phyloP scores from a whole-genome alignment of 2,329 filamentous ascomycete species.

The Tolypocladium album region DNA sequence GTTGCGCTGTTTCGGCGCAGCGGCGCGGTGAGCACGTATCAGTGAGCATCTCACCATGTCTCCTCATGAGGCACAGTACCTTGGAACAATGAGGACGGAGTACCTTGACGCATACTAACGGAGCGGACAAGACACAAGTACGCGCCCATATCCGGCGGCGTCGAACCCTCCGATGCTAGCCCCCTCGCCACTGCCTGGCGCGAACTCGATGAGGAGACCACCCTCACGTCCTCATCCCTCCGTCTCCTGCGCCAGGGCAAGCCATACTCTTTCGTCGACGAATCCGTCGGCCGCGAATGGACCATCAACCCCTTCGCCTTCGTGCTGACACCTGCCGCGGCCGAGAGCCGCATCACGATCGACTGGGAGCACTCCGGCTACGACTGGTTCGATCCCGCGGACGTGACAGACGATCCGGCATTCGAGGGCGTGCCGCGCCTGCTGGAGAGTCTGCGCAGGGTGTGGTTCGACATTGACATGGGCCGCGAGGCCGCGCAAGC shows the following conservation, averaged over 20 bases:
- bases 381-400: conserved; percentile 43
- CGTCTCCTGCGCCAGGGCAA: conserved; percentile 45
- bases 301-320: conserved; percentile 54
- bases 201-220: conserved; percentile 53
- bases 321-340: conserved; percentile 30
- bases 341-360: conserved; percentile 30
- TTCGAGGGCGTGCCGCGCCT: conserved; percentile 47
- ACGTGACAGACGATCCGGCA: conserved; percentile 31
- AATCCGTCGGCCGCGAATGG: conserved; percentile 44
- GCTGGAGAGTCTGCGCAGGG: conserved; percentile 44
- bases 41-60: conserved; percentile 24
- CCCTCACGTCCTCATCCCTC: conserved; percentile 34
- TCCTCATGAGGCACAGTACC: neutral
- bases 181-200: conserved; percentile 49
- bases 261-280: conserved; percentile 45
- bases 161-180: conserved; percentile 40
- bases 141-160: conserved; percentile 51
- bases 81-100: neutral
- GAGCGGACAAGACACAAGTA: conserved; percentile 36
- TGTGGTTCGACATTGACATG: conserved; percentile 47
- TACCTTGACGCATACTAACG: too few relatives aligned
- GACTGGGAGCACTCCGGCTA: conserved; percentile 54
- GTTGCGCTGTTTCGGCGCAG: conserved; percentile 55
- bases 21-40: conserved; percentile 47
- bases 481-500: conserved; percentile 30